Percentiles rank a stretch among this genome's conserved stretches.
Conservation (phyloP, 2,329 filamentous ascomycete species). For the Claviceps pusilla region DNA sequence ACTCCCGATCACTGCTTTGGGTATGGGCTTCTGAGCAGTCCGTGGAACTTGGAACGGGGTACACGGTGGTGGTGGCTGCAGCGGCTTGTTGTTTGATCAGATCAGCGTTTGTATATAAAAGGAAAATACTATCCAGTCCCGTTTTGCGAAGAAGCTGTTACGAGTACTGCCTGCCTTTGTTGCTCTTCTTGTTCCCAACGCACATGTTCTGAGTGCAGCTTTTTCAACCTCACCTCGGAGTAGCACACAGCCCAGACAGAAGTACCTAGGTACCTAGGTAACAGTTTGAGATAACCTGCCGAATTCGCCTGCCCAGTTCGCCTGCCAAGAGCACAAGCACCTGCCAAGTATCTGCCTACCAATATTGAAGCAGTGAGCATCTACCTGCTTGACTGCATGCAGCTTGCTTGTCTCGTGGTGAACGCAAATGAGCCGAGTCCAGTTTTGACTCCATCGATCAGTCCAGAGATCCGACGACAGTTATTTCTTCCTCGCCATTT, state of each 20-base stretch:
- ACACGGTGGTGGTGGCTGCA: background rate
- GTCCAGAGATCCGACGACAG: no score
- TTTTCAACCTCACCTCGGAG: no score
- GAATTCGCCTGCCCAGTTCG: no score
- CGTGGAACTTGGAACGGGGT: background rate
- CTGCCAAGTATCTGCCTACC: background rate
- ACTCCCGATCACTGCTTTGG: slow-evolving; percentile 3
- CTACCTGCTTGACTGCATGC: background rate
- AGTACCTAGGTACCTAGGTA: background rate
- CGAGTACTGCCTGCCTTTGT: no score
- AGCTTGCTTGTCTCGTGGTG: background rate
- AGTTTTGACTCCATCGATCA: background rate
- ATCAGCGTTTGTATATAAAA: no score
- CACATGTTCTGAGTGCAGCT: no score
- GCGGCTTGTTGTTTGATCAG: background rate
- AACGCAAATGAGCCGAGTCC: background rate
- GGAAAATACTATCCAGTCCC: no score
- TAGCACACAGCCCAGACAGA: background rate
- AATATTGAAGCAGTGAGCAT: background rate
- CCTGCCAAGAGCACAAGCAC: background rate
- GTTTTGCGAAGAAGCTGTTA: no score
- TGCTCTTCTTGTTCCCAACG: no score
- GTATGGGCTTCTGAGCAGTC: background rate
- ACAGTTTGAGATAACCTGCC: no score
- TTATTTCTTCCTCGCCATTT: background rate